Percentiles rank a stretch among this genome's conserved stretches.
phyloP scores from a whole-genome alignment of 192 early-diverging fungal genomes.

The Backusella sp. region DNA sequence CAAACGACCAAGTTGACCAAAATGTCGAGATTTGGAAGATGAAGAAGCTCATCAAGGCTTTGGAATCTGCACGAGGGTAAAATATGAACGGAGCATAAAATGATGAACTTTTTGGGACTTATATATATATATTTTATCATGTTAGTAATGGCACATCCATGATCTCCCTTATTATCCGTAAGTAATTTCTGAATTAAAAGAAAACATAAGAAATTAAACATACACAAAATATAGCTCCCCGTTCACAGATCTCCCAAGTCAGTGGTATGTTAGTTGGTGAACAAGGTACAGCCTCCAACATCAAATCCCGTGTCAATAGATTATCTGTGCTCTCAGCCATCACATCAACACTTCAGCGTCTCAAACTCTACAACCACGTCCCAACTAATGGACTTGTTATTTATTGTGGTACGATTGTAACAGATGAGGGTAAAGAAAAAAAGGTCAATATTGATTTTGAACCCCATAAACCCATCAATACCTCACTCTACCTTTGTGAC shows the following conservation, averaged over 20 bases:
- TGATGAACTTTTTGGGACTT: not conserved
- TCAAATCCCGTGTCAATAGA: slow-evolving; percentile 99
- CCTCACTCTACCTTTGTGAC: slow-evolving; percentile 95
- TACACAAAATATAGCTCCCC: slow-evolving; percentile 53
- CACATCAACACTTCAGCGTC: slow-evolving; percentile 94
- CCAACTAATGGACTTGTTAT: slow-evolving; percentile 94
- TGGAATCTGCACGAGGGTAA: slow-evolving; percentile 89
- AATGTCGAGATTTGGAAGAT: slow-evolving; percentile 98
- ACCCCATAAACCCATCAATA: slow-evolving; percentile 99
- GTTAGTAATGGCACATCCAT: slow-evolving; percentile 95
- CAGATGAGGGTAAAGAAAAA: slow-evolving; percentile 99
- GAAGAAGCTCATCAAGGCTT: slow-evolving; percentile 97
- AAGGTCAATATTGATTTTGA: slow-evolving; percentile 99
- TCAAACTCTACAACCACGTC: slow-evolving; percentile 87
- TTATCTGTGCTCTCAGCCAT: slow-evolving; percentile 96
- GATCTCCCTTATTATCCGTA: slow-evolving; percentile 97
- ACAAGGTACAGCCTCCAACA: slow-evolving; percentile 99
- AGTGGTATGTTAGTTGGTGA: slow-evolving; percentile 96
- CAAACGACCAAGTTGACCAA: slow-evolving; percentile 32
- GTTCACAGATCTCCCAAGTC: slow-evolving; percentile 87
- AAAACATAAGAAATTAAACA: not conserved
- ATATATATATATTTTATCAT: not conserved
- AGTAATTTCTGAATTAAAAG: slow-evolving; percentile 16
- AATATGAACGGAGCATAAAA: not conserved
- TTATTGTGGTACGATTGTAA: slow-evolving; percentile 93